phyloP scores from a whole-genome alignment of 2,329 filamentous ascomycete species.

The Xylaria sp. region DNA sequence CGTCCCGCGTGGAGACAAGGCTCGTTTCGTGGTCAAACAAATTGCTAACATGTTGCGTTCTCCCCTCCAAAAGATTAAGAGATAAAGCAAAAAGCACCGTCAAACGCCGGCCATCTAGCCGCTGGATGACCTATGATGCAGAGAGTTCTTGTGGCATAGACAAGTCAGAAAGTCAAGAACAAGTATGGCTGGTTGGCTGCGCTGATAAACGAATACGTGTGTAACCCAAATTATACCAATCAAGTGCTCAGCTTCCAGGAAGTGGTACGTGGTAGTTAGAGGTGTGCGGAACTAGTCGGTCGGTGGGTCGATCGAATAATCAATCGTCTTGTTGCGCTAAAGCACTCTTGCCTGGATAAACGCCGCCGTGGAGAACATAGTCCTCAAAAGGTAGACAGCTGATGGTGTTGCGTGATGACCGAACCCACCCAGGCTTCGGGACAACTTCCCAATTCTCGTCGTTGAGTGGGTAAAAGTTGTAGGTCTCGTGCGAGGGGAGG shows the following conservation, averaged over 20 bases:
- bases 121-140: constrained; percentile 39
- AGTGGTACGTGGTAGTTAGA: neutral
- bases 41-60: constrained; percentile 15
- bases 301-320: neutral
- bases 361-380: constrained; percentile 54
- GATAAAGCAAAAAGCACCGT: constrained; percentile 14
- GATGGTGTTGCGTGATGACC: constrained; percentile 49
- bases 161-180: constrained; percentile 32
- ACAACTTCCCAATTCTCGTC: constrained; percentile 56
- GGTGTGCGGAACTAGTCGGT: neutral
- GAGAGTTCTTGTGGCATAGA: constrained; percentile 38
- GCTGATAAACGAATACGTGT: constrained; percentile 22
- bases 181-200: constrained; percentile 32
- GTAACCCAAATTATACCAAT: constrained; percentile 27
- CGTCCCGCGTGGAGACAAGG: constrained; percentile 32
- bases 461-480: constrained; percentile 56
- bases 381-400: constrained; percentile 55
- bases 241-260: constrained; percentile 14
- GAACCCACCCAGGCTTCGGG: constrained; percentile 46
- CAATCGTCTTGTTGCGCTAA: constrained; percentile 41
- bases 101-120: constrained; percentile 30
- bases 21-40: constrained; percentile 3
- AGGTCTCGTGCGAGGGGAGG: constrained; percentile 54
- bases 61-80: neutral
- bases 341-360: constrained; percentile 49